Evolutionary conservation across 495 filamentous ascomycete genomes (phyloP).

Genomic region (Endocarpon pusillum): DNA sequence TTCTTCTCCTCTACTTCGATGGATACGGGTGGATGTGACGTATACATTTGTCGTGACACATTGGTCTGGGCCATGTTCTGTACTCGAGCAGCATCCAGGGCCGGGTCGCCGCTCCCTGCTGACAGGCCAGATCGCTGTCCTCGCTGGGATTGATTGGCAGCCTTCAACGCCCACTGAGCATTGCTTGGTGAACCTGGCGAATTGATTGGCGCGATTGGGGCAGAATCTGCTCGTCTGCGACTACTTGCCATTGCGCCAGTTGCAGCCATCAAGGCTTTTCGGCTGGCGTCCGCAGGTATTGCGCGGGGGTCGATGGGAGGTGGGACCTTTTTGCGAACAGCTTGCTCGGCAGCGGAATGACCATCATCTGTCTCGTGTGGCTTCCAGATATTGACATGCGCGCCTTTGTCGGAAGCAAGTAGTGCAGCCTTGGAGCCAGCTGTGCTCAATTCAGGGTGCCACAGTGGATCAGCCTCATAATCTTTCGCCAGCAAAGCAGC

Average conservation of each 20-base stretch:
- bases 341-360: slow-evolving; percentile 41
- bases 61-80: slow-evolving; percentile 33
- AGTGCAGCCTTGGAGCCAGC: slow-evolving; percentile 58
- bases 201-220: slow-evolving; percentile 32
- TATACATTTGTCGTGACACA: slow-evolving; percentile 47
- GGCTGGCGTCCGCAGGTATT: slow-evolving; percentile 28
- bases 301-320: slow-evolving; percentile 20
- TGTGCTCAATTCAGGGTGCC: slow-evolving; percentile 35
- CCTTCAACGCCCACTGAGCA: slow-evolving; percentile 45
- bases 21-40: slow-evolving; percentile 53
- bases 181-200: slow-evolving; percentile 40
- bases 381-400: slow-evolving; percentile 31
- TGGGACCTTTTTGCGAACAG: slow-evolving; percentile 28
- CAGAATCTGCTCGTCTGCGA: slow-evolving; percentile 48
- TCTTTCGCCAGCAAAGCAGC: slow-evolving; percentile 55
- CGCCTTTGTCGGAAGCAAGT: slow-evolving; percentile 45
- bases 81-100: slow-evolving; percentile 39
- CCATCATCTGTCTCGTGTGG: slow-evolving; percentile 31
- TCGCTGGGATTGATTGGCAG: slow-evolving; percentile 42
- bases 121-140: slow-evolving; percentile 16
- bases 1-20: slow-evolving; percentile 57
- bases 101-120: slow-evolving; percentile 19
- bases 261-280: slow-evolving; percentile 51
- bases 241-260: slow-evolving; percentile 49
- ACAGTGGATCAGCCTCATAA: slow-evolving; percentile 37